phyloP scores from a whole-genome alignment of 2,329 filamentous ascomycete genomes.

The Pseudogymnoascus sp. region DNA sequence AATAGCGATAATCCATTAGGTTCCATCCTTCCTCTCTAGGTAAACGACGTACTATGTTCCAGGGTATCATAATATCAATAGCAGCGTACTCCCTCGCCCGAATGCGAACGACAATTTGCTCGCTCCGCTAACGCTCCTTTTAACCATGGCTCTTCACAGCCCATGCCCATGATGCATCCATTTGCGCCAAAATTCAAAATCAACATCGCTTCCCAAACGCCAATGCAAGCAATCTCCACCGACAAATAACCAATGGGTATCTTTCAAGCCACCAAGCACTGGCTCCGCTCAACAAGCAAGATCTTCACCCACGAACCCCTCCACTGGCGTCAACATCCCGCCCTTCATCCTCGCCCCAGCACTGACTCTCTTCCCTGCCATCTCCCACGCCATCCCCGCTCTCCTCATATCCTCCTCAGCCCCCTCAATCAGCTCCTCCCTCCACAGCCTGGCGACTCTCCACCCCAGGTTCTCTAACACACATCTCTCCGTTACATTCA shows the following conservation, averaged over 20 bases:
- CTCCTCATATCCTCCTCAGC: slow-evolving; percentile 58
- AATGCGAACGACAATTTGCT: not conserved
- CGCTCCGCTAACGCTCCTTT: not conserved
- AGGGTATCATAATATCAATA: not conserved
- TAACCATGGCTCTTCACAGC: not conserved
- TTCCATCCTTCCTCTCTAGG: not conserved
- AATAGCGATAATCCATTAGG: not conserved
- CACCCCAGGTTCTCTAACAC: slow-evolving; percentile 59
- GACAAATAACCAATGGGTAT: not conserved
- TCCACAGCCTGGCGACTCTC: slow-evolving; percentile 53
- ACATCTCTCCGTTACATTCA: slow-evolving; percentile 56
- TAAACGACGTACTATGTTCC: not conserved
- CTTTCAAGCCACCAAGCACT: too few species aligned
- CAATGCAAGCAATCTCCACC: not conserved
- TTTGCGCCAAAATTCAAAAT: not conserved
- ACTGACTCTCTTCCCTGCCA: slow-evolving; percentile 19
- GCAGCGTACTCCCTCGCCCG: not conserved
- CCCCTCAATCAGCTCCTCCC: slow-evolving; percentile 48
- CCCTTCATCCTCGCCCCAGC: not conserved
- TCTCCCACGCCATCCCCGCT: slow-evolving; percentile 34
- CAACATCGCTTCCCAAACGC: not conserved
- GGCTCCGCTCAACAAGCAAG: not conserved
- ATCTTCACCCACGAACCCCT: not conserved
- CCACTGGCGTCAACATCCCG: not conserved
- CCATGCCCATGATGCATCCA: not conserved